A percentile compares a stretch with the other conserved stretches of the same genome.
phyloP scores from a whole-genome alignment of 2,329 filamentous ascomycete species.

The Calcarisporium arbuscula region DNA sequence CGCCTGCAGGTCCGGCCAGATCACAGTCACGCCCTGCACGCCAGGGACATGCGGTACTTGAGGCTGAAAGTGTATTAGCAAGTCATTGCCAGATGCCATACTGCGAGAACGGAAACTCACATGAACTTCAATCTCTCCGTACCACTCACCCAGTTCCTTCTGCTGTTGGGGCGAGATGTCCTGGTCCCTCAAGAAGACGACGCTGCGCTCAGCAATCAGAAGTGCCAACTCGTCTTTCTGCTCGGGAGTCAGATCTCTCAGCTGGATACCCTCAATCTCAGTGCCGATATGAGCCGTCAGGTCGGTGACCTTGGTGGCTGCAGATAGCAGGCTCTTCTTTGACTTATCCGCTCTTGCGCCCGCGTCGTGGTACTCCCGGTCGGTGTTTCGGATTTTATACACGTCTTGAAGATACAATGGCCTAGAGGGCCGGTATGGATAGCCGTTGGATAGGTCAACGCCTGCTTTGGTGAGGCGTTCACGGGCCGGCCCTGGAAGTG shows the following conservation, averaged over 20 bases:
- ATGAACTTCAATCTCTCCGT: conserved; percentile 61
- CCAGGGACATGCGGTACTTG: conserved; percentile 67
- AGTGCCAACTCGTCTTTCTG: conserved; percentile 58
- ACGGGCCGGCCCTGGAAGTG: conserved; percentile 50
- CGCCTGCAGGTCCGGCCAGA: conserved; percentile 63
- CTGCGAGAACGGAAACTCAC: conserved; percentile 42
- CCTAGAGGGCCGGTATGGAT: conserved; percentile 62
- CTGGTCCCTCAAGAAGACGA: conserved; percentile 63
- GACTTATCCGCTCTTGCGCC: conserved; percentile 59
- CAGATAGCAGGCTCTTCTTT: conserved; percentile 53
- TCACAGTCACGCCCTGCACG: conserved; percentile 56
- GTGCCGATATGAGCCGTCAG: conserved; percentile 58
- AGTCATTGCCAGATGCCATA: no score
- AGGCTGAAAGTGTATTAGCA: conserved; percentile 37
- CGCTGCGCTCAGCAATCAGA: conserved; percentile 56
- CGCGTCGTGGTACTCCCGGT: conserved; percentile 51
- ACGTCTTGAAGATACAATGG: conserved; percentile 67
- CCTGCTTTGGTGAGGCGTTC: conserved; percentile 60
- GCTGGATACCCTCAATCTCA: conserved; percentile 56
- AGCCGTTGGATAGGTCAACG: conserved; percentile 63
- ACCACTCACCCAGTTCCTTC: conserved; percentile 55
- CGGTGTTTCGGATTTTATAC: conserved; percentile 53
- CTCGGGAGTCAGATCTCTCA: conserved; percentile 53
- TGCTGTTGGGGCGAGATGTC: conserved; percentile 57
- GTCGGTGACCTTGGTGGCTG: conserved; percentile 57